Conservation (phyloP, 2,329 filamentous ascomycete species). For the Drechslerella coelobrocha region DNA sequence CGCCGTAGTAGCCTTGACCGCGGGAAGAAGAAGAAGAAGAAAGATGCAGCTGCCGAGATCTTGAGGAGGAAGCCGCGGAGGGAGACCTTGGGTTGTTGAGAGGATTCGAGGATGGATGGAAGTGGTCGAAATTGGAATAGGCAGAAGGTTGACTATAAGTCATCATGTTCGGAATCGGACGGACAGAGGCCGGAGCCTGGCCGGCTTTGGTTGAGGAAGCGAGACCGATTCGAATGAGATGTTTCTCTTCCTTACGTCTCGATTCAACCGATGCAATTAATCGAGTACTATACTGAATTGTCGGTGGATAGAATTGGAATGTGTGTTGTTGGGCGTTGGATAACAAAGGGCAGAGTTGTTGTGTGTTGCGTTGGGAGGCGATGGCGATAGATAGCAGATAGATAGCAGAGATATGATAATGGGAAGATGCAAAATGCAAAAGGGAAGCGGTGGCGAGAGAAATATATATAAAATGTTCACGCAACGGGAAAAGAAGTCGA, state of each 20-base stretch:
- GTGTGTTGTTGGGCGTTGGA: slow-evolving; percentile 1
- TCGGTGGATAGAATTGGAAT: neutral
- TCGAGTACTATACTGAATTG: neutral
- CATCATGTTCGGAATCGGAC: slow-evolving; percentile 37
- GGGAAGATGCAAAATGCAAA: neutral
- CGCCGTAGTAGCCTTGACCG: slow-evolving; percentile 28
- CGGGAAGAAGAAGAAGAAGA: slow-evolving; percentile 5
- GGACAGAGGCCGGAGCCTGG: slow-evolving; percentile 8
- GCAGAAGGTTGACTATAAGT: slow-evolving; percentile 38
- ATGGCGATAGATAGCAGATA: neutral
- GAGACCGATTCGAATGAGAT: neutral
- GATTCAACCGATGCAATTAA: too few relatives aligned
- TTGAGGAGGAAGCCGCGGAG: neutral
- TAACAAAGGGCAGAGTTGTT: neutral
- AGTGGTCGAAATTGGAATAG: slow-evolving; percentile 37
- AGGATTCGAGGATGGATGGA: slow-evolving; percentile 8
- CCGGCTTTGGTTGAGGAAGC: neutral
- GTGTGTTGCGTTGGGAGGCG: neutral
- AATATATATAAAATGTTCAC: neutral
- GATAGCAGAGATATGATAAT: neutral
- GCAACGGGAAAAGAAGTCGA: slow-evolving; percentile 12
- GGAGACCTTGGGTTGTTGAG: slow-evolving; percentile 13
- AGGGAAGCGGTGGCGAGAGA: slow-evolving; percentile 3
- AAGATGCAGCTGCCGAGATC: neutral
- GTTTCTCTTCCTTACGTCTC: too few relatives aligned